Evolutionary conservation across 257 asterid genomes (phyloP), one percentile per base, ranked within the genome.

Genomic region (Capsicum pubescens): DNA sequence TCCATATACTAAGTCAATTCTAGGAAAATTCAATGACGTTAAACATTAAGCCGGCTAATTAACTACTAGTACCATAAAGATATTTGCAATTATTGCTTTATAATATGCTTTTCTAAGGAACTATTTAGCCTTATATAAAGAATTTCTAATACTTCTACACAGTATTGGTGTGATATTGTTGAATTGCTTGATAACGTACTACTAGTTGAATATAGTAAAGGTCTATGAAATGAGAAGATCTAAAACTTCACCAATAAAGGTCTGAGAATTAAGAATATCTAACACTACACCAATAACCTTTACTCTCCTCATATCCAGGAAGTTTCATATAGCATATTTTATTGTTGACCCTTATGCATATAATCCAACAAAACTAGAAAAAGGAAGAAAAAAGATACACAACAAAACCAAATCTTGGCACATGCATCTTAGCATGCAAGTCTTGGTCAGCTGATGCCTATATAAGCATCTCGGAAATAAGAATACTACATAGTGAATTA

Each of bases 391-490:
- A 14, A 56, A 15, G 14, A 14, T 12, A 5, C 1, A 55, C 59
- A 13, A 13, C 50, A 67, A 67, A 14, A 68, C n/a, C 74, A 35
- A 39, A 67, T 67, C 74, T 67, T 35, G 1, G 74, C 71, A 26
- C 42, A 32, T 26, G 17, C 70, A 63, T 21, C 42, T 67, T 35
- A 14, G 50, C 15, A 35, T 36, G 35, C 50, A 10, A 67, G 50
- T 35, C 21, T 1, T 35, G 74, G 74, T 67, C 48, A 39, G 14
- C 74, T 67, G 13, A 68, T 68, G 76, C 54, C 52, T 68, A 68
- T 39, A 68, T 15, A 68, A 68, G 76, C 76, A 68, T 21, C 77
- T 14, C 26, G 15, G 77, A 39, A 36, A 68, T 36, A 68, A 68
- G 26, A 68, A 36, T 17, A 36, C 76, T 68, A 13, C 36, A 17